Evolutionary conservation across 2,329 filamentous ascomycete species (phyloP), one percentile per base, ranked within the genome.

Genomic region (Trichophyton simii): DNA sequence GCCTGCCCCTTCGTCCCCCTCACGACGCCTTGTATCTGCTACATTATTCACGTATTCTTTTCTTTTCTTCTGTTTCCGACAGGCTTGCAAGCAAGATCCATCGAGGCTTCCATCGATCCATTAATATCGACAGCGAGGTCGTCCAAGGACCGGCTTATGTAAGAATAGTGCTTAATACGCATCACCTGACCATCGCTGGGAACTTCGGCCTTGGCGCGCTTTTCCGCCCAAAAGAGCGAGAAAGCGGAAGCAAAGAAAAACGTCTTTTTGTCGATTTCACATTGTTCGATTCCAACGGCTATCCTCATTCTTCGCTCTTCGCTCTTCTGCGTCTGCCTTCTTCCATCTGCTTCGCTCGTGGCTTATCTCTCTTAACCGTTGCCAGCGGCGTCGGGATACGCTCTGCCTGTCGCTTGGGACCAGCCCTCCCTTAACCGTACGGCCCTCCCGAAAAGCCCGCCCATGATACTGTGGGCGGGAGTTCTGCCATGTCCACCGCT

Each of bases 401-500:
- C 34, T 38, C 11, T 38, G 11, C 34, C 34, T 1, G 34, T 38
- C 6, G 34, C 8, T 4, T 38, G 34, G 9, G 11, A 38, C 9
- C 34, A 11, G 34, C 11, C 41, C 41, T n/a, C 41, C 28, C 6
- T 44, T 18, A 6, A 44, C 28, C n/a, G 25, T 52, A 52, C 11
- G 9, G 44, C 20, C 11, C 25, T 6, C 6, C 46, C 3, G 3
- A 28, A 25, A 7, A 52, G 46, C 52, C 28, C 52, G 52, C 31
- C 52, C 52, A 55, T 55, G 52, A 13, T 36, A 7, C 15, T 55
- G n/a, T 55, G 52, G 28, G 31, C 31, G 52, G 52, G 52, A 55
- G 52, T 55, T 36, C n/a, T 55, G 57, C 41, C 54, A 66, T 66
- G 65, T 66, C 65, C 50, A 54, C 62, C 7, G 59, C 63, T 57